A percentile compares a stretch with the other conserved stretches of the same genome.
Evolutionary conservation across 1,284 basidiomycete species (phyloP).

Genomic region (Apiotrichum porosum): DNA sequence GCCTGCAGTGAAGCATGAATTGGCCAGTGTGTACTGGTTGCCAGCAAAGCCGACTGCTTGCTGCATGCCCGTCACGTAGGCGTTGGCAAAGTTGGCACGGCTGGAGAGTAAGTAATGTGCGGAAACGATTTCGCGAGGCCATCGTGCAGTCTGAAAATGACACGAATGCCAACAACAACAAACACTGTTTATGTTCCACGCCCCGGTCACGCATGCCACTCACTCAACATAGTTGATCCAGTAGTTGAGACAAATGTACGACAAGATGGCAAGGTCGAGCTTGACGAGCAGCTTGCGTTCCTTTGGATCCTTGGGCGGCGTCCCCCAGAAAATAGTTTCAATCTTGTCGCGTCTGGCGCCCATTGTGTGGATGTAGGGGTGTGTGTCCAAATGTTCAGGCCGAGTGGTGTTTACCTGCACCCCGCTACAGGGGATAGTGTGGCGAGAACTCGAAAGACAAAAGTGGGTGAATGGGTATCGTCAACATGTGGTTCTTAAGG

Average conservation of each 20-base stretch:
- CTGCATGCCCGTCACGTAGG: constrained; percentile 35
- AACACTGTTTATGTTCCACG: too few relatives aligned
- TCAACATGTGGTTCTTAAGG: too few relatives aligned
- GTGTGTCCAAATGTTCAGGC: too few relatives aligned
- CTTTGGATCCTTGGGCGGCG: constrained; percentile 24
- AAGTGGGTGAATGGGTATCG: too few relatives aligned
- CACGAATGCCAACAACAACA: too few relatives aligned
- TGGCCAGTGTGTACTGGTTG: constrained; percentile 28
- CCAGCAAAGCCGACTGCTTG: constrained; percentile 25
- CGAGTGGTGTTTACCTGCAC: too few relatives aligned
- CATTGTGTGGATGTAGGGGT: too few relatives aligned
- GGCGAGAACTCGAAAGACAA: too few relatives aligned
- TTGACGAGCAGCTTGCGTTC: constrained; percentile 37
- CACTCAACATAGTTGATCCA: constrained; percentile 17
- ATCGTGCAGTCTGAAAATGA: background rate
- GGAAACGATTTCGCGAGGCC: background rate
- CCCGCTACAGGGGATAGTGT: too few relatives aligned
- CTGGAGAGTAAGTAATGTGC: too few relatives aligned
- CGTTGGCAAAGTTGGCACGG: constrained; percentile 10
- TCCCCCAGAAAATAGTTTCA: constrained; percentile 37
- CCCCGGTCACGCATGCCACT: too few relatives aligned
- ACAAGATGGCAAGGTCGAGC: constrained; percentile 36
- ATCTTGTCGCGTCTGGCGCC: constrained; percentile 11
- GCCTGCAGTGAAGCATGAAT: constrained; percentile 34
- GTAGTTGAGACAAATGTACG: constrained; percentile 33